Percentiles rank a stretch among this genome's conserved stretches.
Conservation (phyloP, 202 grass and related monocot species). For the Schoenoplectus tabernaemontani region DNA sequence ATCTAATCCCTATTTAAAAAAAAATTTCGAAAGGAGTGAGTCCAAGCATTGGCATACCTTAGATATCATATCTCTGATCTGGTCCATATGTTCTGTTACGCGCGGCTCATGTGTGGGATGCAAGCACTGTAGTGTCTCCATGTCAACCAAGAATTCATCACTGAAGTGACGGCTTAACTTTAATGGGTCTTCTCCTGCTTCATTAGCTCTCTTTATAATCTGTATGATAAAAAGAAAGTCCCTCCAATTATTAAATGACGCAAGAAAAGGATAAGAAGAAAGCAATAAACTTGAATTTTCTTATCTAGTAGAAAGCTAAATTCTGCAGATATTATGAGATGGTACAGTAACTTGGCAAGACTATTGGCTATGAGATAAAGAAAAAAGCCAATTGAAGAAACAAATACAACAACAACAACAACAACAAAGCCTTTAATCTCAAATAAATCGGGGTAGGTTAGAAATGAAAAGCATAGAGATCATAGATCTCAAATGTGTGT, state of each 20-base stretch:
- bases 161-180: constrained; percentile 56
- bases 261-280: constrained; percentile 20
- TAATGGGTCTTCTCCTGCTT: constrained; percentile 54
- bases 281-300: background rate
- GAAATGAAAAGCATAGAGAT: too few species aligned
- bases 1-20: too few species aligned
- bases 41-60: constrained; percentile 46
- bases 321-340: background rate
- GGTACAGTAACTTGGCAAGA: background rate
- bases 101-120: constrained; percentile 64
- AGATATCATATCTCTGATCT: constrained; percentile 72
- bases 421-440: too few species aligned
- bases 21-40: too few species aligned
- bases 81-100: constrained; percentile 71
- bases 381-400: too few species aligned
- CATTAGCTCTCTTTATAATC: constrained; percentile 84
- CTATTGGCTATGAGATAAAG: too few species aligned
- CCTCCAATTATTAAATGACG: constrained; percentile 5
- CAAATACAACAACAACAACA: too few species aligned
- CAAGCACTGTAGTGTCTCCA: constrained; percentile 59
- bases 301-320: background rate
- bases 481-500: too few species aligned
- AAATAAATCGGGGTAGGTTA: too few species aligned
- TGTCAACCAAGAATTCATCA: constrained; percentile 65
- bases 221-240: constrained; percentile 30